Evolutionary conservation across 192 early-diverging fungal genomes (phyloP).

Genomic region (Kappamyces sp.): DNA sequence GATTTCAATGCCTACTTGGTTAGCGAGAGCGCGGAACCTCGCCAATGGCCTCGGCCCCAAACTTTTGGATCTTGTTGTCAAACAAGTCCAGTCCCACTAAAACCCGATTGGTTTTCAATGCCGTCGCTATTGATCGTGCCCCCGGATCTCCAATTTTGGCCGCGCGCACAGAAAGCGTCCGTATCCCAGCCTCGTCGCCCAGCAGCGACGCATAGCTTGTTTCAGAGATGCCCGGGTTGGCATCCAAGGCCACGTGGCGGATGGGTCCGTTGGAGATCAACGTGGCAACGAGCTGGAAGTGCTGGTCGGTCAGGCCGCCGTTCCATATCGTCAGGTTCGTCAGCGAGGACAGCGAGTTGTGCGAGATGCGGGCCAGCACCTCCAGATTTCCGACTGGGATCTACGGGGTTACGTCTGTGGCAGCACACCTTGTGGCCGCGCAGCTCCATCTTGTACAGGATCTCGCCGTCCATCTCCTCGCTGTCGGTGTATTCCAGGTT

Average conservation of each 20-base stretch:
- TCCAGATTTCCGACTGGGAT: background rate
- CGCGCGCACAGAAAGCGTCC: constrained; percentile 29
- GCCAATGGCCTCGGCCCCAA: constrained; percentile 41
- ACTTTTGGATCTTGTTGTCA: constrained; percentile 39
- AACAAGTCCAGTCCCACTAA: constrained; percentile 35
- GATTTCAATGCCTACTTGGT: constrained; percentile 30
- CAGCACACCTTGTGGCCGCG: constrained; percentile 37
- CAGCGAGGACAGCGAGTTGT: background rate
- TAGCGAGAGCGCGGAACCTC: constrained; percentile 25
- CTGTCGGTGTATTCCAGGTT: constrained; percentile 24
- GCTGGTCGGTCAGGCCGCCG: constrained; percentile 34
- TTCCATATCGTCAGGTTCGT: constrained; percentile 34
- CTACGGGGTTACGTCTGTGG: background rate
- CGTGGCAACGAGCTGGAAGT: constrained; percentile 27
- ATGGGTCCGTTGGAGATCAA: constrained; percentile 24
- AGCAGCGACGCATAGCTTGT: constrained; percentile 27
- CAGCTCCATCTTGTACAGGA: constrained; percentile 36
- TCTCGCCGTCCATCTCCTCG: constrained; percentile 39
- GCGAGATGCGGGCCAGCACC: background rate
- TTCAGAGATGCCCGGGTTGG: constrained; percentile 43
- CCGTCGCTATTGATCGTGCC: constrained; percentile 26
- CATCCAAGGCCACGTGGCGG: constrained; percentile 31
- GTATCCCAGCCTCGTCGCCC: constrained; percentile 32
- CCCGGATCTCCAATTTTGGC: constrained; percentile 40
- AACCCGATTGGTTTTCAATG: constrained; percentile 33